Conservation (phyloP, 805 yeast genomes). For the Priceomyces melissophilus region DNA sequence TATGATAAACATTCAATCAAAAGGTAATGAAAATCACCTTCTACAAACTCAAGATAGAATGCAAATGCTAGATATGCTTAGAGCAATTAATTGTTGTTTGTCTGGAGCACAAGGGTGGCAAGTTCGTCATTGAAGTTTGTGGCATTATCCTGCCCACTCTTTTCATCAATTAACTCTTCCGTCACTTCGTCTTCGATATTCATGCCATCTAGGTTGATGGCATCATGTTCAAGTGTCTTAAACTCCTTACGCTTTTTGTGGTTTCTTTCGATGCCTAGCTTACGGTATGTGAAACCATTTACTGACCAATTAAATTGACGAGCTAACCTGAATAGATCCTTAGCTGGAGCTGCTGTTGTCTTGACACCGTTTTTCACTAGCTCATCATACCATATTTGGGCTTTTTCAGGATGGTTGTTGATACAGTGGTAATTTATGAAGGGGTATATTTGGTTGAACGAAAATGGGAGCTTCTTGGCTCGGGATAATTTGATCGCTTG, state of each 20-base stretch:
- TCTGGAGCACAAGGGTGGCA: constrained; percentile 14
- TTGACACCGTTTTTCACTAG: constrained; percentile 28
- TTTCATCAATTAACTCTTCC: constrained; percentile 18
- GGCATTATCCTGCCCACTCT: neutral
- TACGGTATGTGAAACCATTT: constrained; percentile 30
- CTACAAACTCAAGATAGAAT: neutral
- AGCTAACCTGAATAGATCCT: constrained; percentile 29
- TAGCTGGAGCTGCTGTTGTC: constrained; percentile 26
- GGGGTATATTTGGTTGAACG: constrained; percentile 39
- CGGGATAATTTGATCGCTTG: constrained; percentile 24
- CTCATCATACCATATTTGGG: constrained; percentile 36
- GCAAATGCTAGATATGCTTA: neutral
- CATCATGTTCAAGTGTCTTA: constrained; percentile 13
- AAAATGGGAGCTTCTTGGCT: constrained; percentile 25
- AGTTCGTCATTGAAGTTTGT: constrained; percentile 20
- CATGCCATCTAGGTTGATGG: constrained; percentile 11
- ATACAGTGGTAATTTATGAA: constrained; percentile 34
- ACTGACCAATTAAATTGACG: constrained; percentile 34
- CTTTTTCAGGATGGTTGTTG: constrained; percentile 25
- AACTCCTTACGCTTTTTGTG: constrained; percentile 17
- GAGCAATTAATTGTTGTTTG: neutral
- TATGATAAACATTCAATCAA: constrained; percentile 4
- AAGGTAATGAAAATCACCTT: neutral
- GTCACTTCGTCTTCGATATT: constrained; percentile 15
- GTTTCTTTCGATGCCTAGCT: constrained; percentile 19